Conservation (phyloP, 805 yeast species). For the Nakazawaea ishiwadae region DNA sequence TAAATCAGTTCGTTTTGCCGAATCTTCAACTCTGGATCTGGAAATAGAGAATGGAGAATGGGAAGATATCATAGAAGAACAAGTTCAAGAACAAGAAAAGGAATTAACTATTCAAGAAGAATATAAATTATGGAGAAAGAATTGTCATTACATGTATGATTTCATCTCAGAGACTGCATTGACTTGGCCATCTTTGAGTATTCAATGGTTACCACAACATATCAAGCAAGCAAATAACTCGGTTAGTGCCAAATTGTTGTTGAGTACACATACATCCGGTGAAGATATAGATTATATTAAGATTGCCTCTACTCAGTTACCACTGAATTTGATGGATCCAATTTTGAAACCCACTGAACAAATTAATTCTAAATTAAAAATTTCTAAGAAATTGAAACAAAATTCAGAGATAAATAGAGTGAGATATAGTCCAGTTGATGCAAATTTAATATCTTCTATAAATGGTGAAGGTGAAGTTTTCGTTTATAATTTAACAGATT, state of each 20-base stretch:
- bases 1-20: constrained; percentile 6
- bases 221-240: constrained; percentile 20
- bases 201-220: constrained; percentile 65
- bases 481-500: constrained; percentile 38
- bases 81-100: constrained; percentile 19
- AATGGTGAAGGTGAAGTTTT: constrained; percentile 61
- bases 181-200: constrained; percentile 78
- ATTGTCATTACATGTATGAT: constrained; percentile 78
- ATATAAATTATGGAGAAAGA: constrained; percentile 75
- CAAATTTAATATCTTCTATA: constrained; percentile 55
- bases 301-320: constrained; percentile 57
- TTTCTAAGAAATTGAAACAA: constrained; percentile 56
- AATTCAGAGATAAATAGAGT: constrained; percentile 69
- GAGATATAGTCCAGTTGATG: constrained; percentile 60
- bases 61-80: constrained; percentile 9
- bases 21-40: background rate
- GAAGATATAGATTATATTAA: constrained; percentile 64
- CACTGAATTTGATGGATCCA: constrained; percentile 30
- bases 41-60: constrained; percentile 1
- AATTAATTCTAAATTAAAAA: constrained; percentile 52
- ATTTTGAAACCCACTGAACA: constrained; percentile 23
- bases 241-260: constrained; percentile 45
- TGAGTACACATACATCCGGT: constrained; percentile 75
- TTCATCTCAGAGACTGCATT: constrained; percentile 76
- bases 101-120: constrained; percentile 54